A percentile compares a stretch with the other conserved stretches of the same genome.
Evolutionary conservation across 2,329 filamentous ascomycete species (phyloP).

Genomic region (Echinosphaeria canescens): DNA sequence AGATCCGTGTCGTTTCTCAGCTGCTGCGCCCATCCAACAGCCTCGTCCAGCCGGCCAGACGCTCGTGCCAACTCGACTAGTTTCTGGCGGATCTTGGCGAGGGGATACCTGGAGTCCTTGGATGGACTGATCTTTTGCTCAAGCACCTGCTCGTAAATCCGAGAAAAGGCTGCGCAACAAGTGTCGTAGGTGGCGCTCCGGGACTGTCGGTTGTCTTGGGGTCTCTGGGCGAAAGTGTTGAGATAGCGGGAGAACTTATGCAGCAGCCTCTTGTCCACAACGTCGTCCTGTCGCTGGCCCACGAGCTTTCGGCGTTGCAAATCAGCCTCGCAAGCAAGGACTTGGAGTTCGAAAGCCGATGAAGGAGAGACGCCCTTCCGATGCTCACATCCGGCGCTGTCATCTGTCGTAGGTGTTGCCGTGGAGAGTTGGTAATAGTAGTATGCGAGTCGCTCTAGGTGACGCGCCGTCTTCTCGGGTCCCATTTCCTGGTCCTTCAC

Average conservation of each 20-base stretch:
- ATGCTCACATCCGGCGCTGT: slow-evolving; percentile 28
- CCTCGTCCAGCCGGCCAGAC: slow-evolving; percentile 26
- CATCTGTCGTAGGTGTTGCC: slow-evolving; percentile 40
- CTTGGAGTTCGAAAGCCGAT: slow-evolving; percentile 38
- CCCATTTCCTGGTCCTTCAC: slow-evolving; percentile 19
- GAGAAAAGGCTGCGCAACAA: slow-evolving; percentile 12
- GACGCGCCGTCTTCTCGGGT: slow-evolving; percentile 35
- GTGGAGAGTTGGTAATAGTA: slow-evolving; percentile 43
- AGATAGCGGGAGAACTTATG: slow-evolving; percentile 42
- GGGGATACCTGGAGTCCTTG: slow-evolving; percentile 17
- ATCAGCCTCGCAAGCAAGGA: slow-evolving; percentile 36
- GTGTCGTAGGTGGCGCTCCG: slow-evolving; percentile 15
- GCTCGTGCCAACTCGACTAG: slow-evolving; percentile 20
- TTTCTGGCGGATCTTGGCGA: slow-evolving; percentile 26
- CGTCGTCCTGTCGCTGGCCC: slow-evolving; percentile 33
- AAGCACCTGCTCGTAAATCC: slow-evolving; percentile 16
- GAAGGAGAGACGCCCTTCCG: slow-evolving; percentile 32
- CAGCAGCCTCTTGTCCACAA: slow-evolving; percentile 41
- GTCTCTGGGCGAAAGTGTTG: slow-evolving; percentile 34
- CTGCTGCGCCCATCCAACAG: slow-evolving; percentile 29
- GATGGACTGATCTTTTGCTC: slow-evolving; percentile 12
- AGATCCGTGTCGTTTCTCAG: slow-evolving; percentile 16
- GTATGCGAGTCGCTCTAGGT: slow-evolving; percentile 45
- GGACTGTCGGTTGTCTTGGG: slow-evolving; percentile 10
- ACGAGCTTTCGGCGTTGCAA: slow-evolving; percentile 44